These are phyloP conservation scores for Aspergillus tubingensis DNA, from an alignment of 2,329 filamentous ascomycete species.

Conservation along the genomic window DNA sequence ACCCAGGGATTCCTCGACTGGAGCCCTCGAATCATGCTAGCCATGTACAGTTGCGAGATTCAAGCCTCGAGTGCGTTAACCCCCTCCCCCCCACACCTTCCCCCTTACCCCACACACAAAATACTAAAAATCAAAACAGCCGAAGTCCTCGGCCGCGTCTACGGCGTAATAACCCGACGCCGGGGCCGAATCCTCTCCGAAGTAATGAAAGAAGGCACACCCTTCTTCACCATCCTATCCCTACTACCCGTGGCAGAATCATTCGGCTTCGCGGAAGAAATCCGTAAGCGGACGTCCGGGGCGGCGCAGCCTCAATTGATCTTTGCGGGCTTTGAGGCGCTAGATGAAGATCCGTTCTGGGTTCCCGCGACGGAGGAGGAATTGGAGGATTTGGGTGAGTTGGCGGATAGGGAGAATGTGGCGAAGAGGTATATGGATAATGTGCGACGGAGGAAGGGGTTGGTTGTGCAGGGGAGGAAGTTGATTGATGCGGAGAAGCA, in stretches of 20 bases:
- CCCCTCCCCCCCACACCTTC: not conserved
- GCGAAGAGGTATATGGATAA: constrained; percentile 94
- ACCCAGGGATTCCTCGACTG: constrained; percentile 88
- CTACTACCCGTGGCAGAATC: constrained; percentile 89
- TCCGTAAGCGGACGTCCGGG: constrained; percentile 88
- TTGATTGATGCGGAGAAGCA: constrained; percentile 90
- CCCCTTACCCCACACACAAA: no score
- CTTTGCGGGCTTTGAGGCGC: constrained; percentile 87
- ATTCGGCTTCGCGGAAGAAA: constrained; percentile 95
- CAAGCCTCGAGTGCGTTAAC: constrained; percentile 75
- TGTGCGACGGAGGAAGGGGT: constrained; percentile 81
- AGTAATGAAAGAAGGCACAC: constrained; percentile 89
- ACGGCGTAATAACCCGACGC: constrained; percentile 94
- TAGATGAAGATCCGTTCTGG: constrained; percentile 98
- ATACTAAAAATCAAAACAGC: no score
- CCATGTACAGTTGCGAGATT: constrained; percentile 98
- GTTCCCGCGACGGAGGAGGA: constrained; percentile 96
- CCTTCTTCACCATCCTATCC: constrained; percentile 91
- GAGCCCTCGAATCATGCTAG: constrained; percentile 90
- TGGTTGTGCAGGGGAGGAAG: constrained; percentile 76
- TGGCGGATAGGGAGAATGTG: constrained; percentile 92
- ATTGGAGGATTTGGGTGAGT: constrained; percentile 89
- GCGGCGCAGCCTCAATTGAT: constrained; percentile 90
- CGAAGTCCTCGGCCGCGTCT: constrained; percentile 92
- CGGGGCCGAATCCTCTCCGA: constrained; percentile 87